These are phyloP conservation scores for Arachnomyces sp. DNA, from an alignment of 2,329 filamentous ascomycete species.

Conservation along the genomic window DNA sequence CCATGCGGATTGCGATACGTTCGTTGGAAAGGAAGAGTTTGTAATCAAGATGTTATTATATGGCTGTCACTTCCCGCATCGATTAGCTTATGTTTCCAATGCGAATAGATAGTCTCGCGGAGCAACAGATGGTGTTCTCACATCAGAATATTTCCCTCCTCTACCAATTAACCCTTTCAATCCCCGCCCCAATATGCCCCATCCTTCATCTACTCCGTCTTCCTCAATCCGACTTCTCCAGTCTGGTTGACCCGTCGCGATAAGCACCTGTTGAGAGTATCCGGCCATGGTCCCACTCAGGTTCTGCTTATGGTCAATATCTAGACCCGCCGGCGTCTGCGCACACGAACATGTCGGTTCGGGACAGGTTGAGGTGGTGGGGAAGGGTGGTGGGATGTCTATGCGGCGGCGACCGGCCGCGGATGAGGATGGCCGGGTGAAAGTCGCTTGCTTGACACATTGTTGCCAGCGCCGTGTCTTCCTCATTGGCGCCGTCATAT, in stretches of 20 bases:
- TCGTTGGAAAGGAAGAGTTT: conserved; percentile 64
- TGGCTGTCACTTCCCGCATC: conserved; percentile 49
- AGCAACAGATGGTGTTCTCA: conserved; percentile 32
- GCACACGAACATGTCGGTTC: conserved; percentile 69
- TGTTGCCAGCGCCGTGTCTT: no score
- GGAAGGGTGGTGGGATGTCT: conserved; percentile 36
- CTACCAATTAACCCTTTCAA: conserved; percentile 61
- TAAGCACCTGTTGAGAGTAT: conserved; percentile 74
- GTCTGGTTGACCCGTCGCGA: conserved; percentile 72
- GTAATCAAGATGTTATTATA: conserved; percentile 74
- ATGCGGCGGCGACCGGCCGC: conserved; percentile 18
- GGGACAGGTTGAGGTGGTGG: conserved; percentile 56
- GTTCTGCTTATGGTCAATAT: conserved; percentile 63
- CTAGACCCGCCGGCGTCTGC: conserved; percentile 59
- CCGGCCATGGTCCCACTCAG: conserved; percentile 69
- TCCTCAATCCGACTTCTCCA: conserved; percentile 83
- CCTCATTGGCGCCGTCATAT: no score
- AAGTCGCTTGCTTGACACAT: no score
- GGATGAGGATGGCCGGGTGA: conserved; percentile 16
- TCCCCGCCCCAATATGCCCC: conserved; percentile 50
- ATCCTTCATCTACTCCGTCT: conserved; percentile 50
- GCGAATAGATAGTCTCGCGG: not conserved
- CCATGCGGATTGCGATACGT: conserved; percentile 12
- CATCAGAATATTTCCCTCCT: conserved; percentile 60
- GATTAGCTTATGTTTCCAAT: conserved; percentile 3